A percentile compares a stretch with the other conserved stretches of the same genome.
phyloP scores from a whole-genome alignment of 1,284 basidiomycete species.

The Takashimella koratensis region DNA sequence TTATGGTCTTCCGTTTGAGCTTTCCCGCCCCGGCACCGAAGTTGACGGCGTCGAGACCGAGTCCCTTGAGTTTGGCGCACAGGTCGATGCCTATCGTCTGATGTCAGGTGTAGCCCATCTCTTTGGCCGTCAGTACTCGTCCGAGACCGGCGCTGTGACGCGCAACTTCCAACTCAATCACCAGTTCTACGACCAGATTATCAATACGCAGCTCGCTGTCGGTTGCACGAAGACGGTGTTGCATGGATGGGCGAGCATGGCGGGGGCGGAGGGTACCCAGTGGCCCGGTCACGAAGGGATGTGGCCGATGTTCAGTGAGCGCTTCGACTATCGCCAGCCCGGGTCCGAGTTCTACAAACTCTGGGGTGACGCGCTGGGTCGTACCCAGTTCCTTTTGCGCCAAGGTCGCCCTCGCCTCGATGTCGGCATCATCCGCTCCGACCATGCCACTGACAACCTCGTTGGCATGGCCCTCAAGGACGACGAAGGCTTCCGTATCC shows the following conservation, averaged over 20 bases:
- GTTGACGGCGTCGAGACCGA: slow-evolving; percentile 1
- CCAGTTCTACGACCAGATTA: background rate
- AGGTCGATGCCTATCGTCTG: background rate
- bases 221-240: background rate
- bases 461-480: no score
- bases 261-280: background rate
- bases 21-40: background rate
- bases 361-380: background rate
- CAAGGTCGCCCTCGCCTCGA: no score
- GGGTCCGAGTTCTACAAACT: background rate
- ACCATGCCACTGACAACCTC: no score
- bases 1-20: background rate
- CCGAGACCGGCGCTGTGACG: background rate
- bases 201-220: background rate
- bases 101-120: background rate
- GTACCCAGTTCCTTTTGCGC: no score
- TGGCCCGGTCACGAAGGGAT: slow-evolving; percentile 1
- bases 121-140: background rate
- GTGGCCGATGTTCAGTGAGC: background rate
- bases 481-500: no score
- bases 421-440: no score
- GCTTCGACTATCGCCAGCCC: background rate
- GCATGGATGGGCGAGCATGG: background rate
- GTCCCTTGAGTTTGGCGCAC: background rate
- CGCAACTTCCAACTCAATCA: background rate